Base-by-base conservation (phyloP, 2,329 filamentous ascomycete genomes). In the Aspergillus quadricinctus region DNA sequence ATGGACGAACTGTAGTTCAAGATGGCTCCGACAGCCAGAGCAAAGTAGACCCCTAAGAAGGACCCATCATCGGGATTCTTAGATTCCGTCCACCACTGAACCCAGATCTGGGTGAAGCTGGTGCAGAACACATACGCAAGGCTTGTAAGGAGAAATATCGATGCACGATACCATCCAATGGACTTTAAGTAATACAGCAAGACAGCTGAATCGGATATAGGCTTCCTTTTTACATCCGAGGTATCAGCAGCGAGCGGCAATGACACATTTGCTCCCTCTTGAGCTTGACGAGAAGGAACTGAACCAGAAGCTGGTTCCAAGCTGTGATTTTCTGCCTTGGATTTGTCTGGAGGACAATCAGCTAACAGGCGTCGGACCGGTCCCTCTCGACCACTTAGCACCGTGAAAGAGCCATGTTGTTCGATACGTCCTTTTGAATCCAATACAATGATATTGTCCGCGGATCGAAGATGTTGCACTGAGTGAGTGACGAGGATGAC, bases 71-170 rank as follows among this genome's bases (percentile, higher is more conserved):
- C 4, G 25, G 28, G 4, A 23, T 17, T 29, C 25, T 29, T 25
- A 7, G 43, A 35, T 29, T 52, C 43, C 4, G 45, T 48, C 54
- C 45, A 49, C 54, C 72, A 75, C 5, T 79, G 72, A 57, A 79
- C 80, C 61, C 75, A 71, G 54, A 66, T 72, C 57, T 80, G 77
- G 7, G 80, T 69, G 49, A 70, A 55, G 58, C 40, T 43, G 40
- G n/a, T 43, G 50, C 31, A 43, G 23, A 52, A 1, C 37, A 41
- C 31, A 43, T 52, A 41, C 10, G 23, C 50, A 23, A 52, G 23
- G 50, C 40, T 43, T 23, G 50, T 41, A 14, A 43, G 31, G 23
- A 52, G 37, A n/a, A 52, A 41, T 27, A 50, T 21, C 40, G 19
- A 43, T 4, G 40, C 40, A 9, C 40, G 40, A n/a, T 21, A 43